Base-by-base conservation (phyloP, 441 rosid genomes). In the Kokia cookei region DNA sequence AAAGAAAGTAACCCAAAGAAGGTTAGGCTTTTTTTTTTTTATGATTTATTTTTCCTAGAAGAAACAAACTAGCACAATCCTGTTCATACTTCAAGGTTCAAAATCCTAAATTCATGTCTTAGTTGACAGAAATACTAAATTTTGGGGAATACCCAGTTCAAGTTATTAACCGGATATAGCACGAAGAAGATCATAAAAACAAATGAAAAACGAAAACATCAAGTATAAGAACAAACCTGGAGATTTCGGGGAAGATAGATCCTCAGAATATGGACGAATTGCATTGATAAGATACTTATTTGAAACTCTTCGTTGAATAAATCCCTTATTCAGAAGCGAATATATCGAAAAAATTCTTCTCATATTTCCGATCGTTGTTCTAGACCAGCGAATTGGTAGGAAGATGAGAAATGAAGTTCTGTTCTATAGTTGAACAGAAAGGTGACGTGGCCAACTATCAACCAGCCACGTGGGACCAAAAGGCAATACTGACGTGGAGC, bases 331-430 rank as follows among this genome's bases (percentile, higher is more conserved):
- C 55, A 73, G 4, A 63, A 76, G 72, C 43, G 80, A 79, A 75
- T 82, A 80, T 75, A 88, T 80, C 78, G 85, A 82, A 3, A 72
- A 78, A 50, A 82, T 3, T 45, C 69, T 82, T 74, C 74, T 77
- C 89, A 82, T 87, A 60, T 2, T 76, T 12, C 37, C 2, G 15
- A 6, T 51, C n/a, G 9, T 68, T n/a, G 45, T 4, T 67, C 15
- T 68, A n/a, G 59, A 9, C 45, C 51, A 29, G 19, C 43, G 14
- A 50, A 27, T 50, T 68, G 58, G 3, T 22, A 1, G 29, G 63
- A 54, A 64, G 55, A n/a, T 17, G 65, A 59, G 13, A 29, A 10
- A 54, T 15, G 15, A 14, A 22, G 0, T 54, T 70, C 12, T 70
- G 17, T 2, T 29, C 19, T 6, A 29, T 9, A 2, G 43, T 57